Evolutionary conservation across 805 yeast species (phyloP).

Genomic region (Barnettozyma pratensis): DNA sequence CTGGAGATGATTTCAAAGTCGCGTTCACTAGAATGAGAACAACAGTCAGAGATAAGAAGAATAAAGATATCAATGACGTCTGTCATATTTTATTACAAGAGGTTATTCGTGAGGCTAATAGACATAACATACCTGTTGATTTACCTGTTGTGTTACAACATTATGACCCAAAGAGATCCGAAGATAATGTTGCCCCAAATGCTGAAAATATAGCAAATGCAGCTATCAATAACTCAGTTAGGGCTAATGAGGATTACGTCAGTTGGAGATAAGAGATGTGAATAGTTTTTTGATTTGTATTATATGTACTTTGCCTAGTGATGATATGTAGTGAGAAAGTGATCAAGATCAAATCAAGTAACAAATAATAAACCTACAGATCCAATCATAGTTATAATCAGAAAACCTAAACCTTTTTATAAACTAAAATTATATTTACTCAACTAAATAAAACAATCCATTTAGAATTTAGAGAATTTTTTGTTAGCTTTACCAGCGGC

Average conservation of each 20-base stretch:
- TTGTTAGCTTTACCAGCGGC: constrained; percentile 84
- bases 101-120: constrained; percentile 13
- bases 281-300: neutral
- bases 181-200: neutral
- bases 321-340: too few relatives aligned
- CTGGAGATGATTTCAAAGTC: constrained; percentile 53
- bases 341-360: too few relatives aligned
- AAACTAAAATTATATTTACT: constrained; percentile 5
- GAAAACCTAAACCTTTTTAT: neutral
- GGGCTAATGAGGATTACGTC: constrained; percentile 6
- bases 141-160: constrained; percentile 21
- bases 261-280: constrained; percentile 5
- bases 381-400: neutral
- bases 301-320: too few relatives aligned
- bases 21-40: constrained; percentile 58
- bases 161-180: constrained; percentile 4
- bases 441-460: constrained; percentile 5
- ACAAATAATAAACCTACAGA: neutral
- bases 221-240: constrained; percentile 13
- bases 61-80: constrained; percentile 32
- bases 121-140: constrained; percentile 15
- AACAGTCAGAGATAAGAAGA: constrained; percentile 43
- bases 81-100: constrained; percentile 25
- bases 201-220: constrained; percentile 14
- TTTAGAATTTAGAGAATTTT: constrained; percentile 95